phyloP scores from a whole-genome alignment of 495 filamentous ascomycete species.

The Lasiosphaeria ovina region DNA sequence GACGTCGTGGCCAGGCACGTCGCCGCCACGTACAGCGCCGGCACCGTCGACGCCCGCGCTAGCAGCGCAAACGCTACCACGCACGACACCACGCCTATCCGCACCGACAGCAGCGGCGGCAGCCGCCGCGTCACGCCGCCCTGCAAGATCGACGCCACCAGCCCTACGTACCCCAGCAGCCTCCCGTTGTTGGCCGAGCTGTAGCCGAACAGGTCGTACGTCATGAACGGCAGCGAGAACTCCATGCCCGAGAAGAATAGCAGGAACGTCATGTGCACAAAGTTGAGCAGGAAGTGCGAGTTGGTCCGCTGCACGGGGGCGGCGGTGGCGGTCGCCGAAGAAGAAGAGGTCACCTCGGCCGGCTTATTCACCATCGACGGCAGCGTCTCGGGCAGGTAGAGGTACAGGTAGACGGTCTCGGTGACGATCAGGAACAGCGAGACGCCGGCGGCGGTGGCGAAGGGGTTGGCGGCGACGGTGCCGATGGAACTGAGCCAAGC shows the following conservation, averaged over 20 bases:
- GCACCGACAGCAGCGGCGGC: slow-evolving; percentile 73
- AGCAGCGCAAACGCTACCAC: slow-evolving; percentile 78
- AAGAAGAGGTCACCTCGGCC: background rate
- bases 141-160: slow-evolving; percentile 88
- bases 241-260: slow-evolving; percentile 98
- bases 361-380: slow-evolving; percentile 46
- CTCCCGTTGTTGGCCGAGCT: slow-evolving; percentile 75
- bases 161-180: slow-evolving; percentile 88
- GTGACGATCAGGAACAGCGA: slow-evolving; percentile 75
- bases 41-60: slow-evolving; percentile 60
- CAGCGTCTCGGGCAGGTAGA: slow-evolving; percentile 84
- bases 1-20: slow-evolving; percentile 81
- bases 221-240: slow-evolving; percentile 94
- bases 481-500: slow-evolving; percentile 74
- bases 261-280: slow-evolving; percentile 85
- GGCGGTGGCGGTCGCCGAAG: slow-evolving; percentile 13
- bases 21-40: slow-evolving; percentile 74
- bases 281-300: slow-evolving; percentile 76
- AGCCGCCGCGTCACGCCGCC: slow-evolving; percentile 78
- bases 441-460: slow-evolving; percentile 84
- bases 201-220: slow-evolving; percentile 84
- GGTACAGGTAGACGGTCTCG: slow-evolving; percentile 88
- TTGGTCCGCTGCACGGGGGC: slow-evolving; percentile 60
- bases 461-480: slow-evolving; percentile 83
- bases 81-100: slow-evolving; percentile 74